These are phyloP conservation scores for Sclerotinia subarctica DNA, from an alignment of 2,329 filamentous ascomycete genomes.

Conservation along the genomic window DNA sequence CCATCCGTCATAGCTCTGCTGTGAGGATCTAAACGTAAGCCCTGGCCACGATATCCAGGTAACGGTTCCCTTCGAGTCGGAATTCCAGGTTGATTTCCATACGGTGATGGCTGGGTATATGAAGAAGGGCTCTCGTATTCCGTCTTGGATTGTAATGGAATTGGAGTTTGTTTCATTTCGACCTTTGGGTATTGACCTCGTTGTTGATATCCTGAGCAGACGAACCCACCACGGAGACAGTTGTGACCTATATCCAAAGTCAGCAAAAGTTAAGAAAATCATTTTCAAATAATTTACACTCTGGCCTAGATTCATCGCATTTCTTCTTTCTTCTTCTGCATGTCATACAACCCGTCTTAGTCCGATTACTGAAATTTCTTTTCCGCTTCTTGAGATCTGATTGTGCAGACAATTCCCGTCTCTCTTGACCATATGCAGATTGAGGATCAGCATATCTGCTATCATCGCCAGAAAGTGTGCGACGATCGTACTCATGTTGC, in stretches of 20 bases:
- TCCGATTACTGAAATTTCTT: slow-evolving; percentile 87
- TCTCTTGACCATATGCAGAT: slow-evolving; percentile 38
- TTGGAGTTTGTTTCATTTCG: slow-evolving; percentile 62
- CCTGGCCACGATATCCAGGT: slow-evolving; percentile 59
- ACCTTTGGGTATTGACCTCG: slow-evolving; percentile 76
- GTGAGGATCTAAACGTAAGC: slow-evolving; percentile 61
- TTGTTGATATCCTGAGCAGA: slow-evolving; percentile 86
- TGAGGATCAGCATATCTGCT: slow-evolving; percentile 39
- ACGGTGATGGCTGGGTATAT: slow-evolving; percentile 59
- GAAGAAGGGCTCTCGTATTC: slow-evolving; percentile 46
- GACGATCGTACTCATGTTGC: slow-evolving; percentile 39
- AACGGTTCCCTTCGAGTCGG: slow-evolving; percentile 51
- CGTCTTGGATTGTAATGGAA: slow-evolving; percentile 83
- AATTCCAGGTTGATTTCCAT: slow-evolving; percentile 39
- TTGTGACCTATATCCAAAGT: slow-evolving; percentile 64
- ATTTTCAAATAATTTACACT: slow-evolving; percentile 63
- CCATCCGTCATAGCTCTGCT: slow-evolving; percentile 52
- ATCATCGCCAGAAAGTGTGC: slow-evolving; percentile 41
- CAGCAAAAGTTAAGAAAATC: slow-evolving; percentile 9
- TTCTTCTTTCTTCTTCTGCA: slow-evolving; percentile 95
- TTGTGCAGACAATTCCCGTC: slow-evolving; percentile 44
- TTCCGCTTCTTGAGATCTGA: slow-evolving; percentile 67
- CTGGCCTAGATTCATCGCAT: slow-evolving; percentile 89
- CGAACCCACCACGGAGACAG: slow-evolving; percentile 83
- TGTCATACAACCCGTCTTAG: slow-evolving; percentile 93